Percentiles rank a stretch among this genome's conserved stretches.
Evolutionary conservation across 129 eudicot genomes (phyloP).

Genomic region (Cynara cardunculus): DNA sequence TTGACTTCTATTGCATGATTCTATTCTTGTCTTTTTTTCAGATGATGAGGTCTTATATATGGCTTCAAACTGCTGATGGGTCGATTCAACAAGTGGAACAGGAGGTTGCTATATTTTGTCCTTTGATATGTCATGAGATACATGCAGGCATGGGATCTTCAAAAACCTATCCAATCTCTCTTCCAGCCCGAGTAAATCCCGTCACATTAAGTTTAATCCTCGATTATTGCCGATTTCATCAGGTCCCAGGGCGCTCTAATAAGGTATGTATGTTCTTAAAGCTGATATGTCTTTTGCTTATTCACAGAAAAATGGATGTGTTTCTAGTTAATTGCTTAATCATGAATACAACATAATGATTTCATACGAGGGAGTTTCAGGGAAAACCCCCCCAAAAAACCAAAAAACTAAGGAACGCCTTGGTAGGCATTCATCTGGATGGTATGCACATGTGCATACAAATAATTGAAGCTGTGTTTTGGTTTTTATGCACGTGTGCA

Average conservation of each 20-base stretch:
- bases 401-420: too few species aligned
- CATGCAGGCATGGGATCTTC: slow-evolving; percentile 82
- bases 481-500: too few species aligned
- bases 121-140: slow-evolving; percentile 73
- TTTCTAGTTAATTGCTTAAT: neutral
- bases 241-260: slow-evolving; percentile 80
- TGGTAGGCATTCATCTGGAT: too few species aligned
- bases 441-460: too few species aligned
- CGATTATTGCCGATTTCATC: slow-evolving; percentile 94
- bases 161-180: slow-evolving; percentile 66
- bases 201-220: slow-evolving; percentile 64
- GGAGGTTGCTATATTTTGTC: slow-evolving; percentile 86
- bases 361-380: neutral
- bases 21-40: slow-evolving; percentile 8
- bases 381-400: too few species aligned
- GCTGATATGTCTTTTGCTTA: neutral
- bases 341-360: neutral
- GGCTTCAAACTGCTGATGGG: slow-evolving; percentile 89
- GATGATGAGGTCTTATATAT: slow-evolving; percentile 82
- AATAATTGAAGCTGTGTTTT: too few species aligned
- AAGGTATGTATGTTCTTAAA: slow-evolving; percentile 43
- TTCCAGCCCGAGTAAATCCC: slow-evolving; percentile 80
- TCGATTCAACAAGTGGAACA: slow-evolving; percentile 86
- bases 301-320: neutral
- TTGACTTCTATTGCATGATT: neutral